Base-by-base conservation (phyloP, 2,329 filamentous ascomycete species). In the Monilinia fructigena region DNA sequence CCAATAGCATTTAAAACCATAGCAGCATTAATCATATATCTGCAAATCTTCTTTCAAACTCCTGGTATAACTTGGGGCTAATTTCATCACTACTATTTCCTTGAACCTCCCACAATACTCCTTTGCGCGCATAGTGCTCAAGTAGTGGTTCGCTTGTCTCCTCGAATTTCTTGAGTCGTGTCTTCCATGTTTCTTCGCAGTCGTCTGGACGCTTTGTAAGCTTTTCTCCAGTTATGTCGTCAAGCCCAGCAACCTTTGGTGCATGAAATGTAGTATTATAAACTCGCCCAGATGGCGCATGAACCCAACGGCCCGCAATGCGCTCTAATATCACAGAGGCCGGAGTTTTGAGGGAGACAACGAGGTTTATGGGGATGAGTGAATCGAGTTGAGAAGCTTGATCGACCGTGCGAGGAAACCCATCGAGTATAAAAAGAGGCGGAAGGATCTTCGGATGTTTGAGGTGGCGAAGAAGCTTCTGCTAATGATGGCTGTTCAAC, bases 361-460 rank as follows among this genome's bases (percentile, higher is more conserved):
- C 95, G 68, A 97, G 85, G 79, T 99, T 99, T 77, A 99, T 93
- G n/a, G 94, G 93, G 42, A 98, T 86, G 45, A 97, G 83, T 55
- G 82, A 80, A 76, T 96, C 93, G 58, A 98, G 85, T 66, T 88
- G 88, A 53, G 80, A 78, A 38, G 93, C 95, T 79, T 99, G 95
- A 3, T 81, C 76, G 0, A 91, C 90, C 8, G 92, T 99, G 71
- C 95, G 90, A 2, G 95, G 95, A 78, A 98, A 99, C 20, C 95
- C 95, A 77, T 99, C 95, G 63, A 99, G 89, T 70, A 99, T 90
- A 78, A 97, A 97, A 98, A 0, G 93, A 97, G 11, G 93, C 92
- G 0, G 86, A 81, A 0, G 93, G 90, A 69, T 89, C 84, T 53
- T 95, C 85, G 59, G 88, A 87, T 55, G 83, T 81, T 64, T 79